phyloP scores from a whole-genome alignment of 257 asterid species.

The Catharanthus roseus region DNA sequence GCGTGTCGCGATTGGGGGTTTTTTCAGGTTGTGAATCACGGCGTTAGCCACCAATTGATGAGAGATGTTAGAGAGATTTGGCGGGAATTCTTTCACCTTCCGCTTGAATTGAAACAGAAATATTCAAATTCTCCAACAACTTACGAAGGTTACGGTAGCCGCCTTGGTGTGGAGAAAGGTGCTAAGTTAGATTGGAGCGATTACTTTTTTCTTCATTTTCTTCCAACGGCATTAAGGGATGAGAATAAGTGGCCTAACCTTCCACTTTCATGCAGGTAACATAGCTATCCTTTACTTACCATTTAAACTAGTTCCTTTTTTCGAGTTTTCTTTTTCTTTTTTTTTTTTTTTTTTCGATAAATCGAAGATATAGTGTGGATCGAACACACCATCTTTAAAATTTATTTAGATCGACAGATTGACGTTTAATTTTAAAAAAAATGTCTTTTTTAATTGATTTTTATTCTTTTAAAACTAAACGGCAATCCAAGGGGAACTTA shows the following conservation, averaged over 20 bases:
- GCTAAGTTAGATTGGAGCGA: conserved; percentile 83
- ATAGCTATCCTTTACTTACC: too few species aligned
- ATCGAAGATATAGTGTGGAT: too few species aligned
- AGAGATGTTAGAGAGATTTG: conserved; percentile 41
- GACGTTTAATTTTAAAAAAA: too few species aligned
- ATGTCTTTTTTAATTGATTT: background rate
- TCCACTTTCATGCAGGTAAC: conserved; percentile 71
- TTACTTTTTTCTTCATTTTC: conserved; percentile 64
- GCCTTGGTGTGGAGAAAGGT: conserved; percentile 73
- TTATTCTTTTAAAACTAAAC: too few species aligned
- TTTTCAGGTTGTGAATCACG: conserved; percentile 88
- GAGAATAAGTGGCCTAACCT: conserved; percentile 64
- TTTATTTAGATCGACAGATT: too few species aligned
- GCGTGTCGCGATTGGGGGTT: conserved; percentile 95
- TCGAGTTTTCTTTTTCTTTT: too few species aligned
- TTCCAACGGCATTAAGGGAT: conserved; percentile 48
- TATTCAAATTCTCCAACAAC: conserved; percentile 65
- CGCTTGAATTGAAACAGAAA: conserved; percentile 61
- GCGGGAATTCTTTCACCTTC: conserved; percentile 69
- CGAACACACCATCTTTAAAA: too few species aligned
- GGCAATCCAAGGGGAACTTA: too few species aligned
- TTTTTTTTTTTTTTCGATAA: too few species aligned
- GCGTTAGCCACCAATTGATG: conserved; percentile 59
- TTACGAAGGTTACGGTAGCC: conserved; percentile 89
- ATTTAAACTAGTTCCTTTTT: too few species aligned